Conservation (phyloP, 2,329 filamentous ascomycete species). For the Xylariomycetidae sp. region DNA sequence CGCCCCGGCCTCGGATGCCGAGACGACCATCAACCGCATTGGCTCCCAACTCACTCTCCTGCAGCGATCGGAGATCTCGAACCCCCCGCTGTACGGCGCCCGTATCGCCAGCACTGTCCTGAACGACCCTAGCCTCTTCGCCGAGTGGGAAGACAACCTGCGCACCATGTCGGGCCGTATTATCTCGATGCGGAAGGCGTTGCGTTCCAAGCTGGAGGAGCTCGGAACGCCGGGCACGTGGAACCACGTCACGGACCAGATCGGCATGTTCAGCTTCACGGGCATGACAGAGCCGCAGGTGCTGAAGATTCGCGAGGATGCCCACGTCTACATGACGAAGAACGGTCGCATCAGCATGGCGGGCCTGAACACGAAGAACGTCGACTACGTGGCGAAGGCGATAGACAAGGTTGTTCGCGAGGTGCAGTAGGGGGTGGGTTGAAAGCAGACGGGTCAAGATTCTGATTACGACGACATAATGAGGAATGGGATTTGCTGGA, state of each 20-base stretch:
- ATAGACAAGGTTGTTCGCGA: slow-evolving; percentile 76
- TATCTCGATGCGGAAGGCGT: slow-evolving; percentile 76
- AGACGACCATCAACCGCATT: slow-evolving; percentile 57
- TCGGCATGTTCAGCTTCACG: slow-evolving; percentile 98
- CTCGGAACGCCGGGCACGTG: slow-evolving; percentile 82
- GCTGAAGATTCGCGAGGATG: slow-evolving; percentile 59
- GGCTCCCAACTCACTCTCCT: slow-evolving; percentile 87
- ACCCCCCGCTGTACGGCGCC: slow-evolving; percentile 90
- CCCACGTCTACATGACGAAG: slow-evolving; percentile 89
- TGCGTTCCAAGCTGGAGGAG: slow-evolving; percentile 76
- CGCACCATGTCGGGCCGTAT: slow-evolving; percentile 93
- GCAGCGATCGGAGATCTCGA: slow-evolving; percentile 95
- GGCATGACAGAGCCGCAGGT: slow-evolving; percentile 72
- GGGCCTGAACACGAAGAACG: slow-evolving; percentile 85
- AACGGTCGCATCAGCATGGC: slow-evolving; percentile 98
- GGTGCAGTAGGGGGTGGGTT: slow-evolving; percentile 17
- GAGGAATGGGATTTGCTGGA: slow-evolving; percentile 5
- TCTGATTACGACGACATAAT: neutral
- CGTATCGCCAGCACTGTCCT: slow-evolving; percentile 79
- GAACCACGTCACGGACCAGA: slow-evolving; percentile 98
- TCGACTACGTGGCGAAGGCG: slow-evolving; percentile 88
- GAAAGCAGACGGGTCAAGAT: neutral
- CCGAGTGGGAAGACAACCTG: slow-evolving; percentile 89
- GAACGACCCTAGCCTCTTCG: slow-evolving; percentile 75
- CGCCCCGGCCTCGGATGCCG: slow-evolving; percentile 60